Evolutionary conservation across 176 grass and related monocot genomes (phyloP), one percentile per base, ranked within the genome.

Genomic region (barley (Hordeum vulgare)): DNA sequence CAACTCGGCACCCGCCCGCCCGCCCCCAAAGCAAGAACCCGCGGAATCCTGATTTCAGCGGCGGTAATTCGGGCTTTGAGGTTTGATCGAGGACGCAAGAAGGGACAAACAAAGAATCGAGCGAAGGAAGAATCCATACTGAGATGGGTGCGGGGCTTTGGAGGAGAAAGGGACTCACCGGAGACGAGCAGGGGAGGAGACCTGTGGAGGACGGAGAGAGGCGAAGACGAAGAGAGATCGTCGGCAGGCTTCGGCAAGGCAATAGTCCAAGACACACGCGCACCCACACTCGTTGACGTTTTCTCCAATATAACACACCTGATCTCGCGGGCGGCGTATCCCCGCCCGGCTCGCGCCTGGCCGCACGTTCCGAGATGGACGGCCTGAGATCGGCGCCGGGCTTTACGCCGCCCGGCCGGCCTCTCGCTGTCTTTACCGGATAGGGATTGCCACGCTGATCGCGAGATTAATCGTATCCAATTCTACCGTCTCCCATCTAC

Each of bases 121-220:
- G 34, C 28, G 57, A 6, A 70, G 7, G n/a, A 64, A 54, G 79
- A 17, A 56, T 56, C 18, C 7, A 0, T 2, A 44, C 76, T 7
- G 29, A n/a, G 74, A 6, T 2, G 60, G 75, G 35, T 11, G 2
- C 8, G 3, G 34, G 75, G 56, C n/a, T 61, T 41, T 3, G 41
- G 64, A 57, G 61, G 64, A 57, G 47, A 81, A 81, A 54, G 49
- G 49, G 9, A 57, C 79, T 81, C 65, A 70, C 79, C 65, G 31
- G 40, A 36, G 76, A 64, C 11, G 76, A 44, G 23, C 1, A 27
- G 39, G 27, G 68, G 64, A 66, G 49, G 18, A 27, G 74, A 76
- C 51, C 20, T 24, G 24, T 58, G 24, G 60, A 7, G 75, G 74
- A 58, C n/a, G 56, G 39, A 49, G 45, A 40, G 41, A 23, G 21